phyloP scores from a whole-genome alignment of 179 eudicot species.

The Beta corolliflora region DNA sequence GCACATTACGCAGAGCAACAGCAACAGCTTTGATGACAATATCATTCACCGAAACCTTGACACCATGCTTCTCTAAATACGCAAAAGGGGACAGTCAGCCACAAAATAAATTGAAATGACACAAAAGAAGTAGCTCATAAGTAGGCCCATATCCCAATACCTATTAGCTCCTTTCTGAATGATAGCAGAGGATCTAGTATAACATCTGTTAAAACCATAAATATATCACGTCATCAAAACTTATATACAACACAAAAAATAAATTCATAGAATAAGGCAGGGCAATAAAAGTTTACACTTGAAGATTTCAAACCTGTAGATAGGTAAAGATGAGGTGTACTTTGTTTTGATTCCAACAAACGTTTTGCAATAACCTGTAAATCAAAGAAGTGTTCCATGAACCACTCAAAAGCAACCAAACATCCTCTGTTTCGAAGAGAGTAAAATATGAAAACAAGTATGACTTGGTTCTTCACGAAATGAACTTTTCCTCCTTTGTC shows the following conservation, averaged over 20 bases:
- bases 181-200: slow-evolving; percentile 84
- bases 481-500: neutral
- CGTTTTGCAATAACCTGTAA: slow-evolving; percentile 91
- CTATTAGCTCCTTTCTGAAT: slow-evolving; percentile 87
- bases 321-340: slow-evolving; percentile 81
- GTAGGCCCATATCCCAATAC: slow-evolving; percentile 47
- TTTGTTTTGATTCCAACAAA: slow-evolving; percentile 92
- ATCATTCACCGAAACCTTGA: slow-evolving; percentile 98
- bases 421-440: neutral
- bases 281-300: neutral
- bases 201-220: slow-evolving; percentile 64
- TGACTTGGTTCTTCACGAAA: neutral
- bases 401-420: neutral
- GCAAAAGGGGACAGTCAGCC: slow-evolving; percentile 8
- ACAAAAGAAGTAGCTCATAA: slow-evolving; percentile 5
- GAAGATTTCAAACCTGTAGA: slow-evolving; percentile 58
- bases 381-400: neutral
- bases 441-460: neutral
- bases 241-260: neutral
- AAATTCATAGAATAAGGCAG: slow-evolving; percentile 2
- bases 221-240: slow-evolving; percentile 17
- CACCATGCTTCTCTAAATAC: slow-evolving; percentile 67
- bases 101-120: slow-evolving; percentile 5
- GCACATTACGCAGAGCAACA: slow-evolving; percentile 79
- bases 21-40: slow-evolving; percentile 98